Base-by-base conservation (phyloP, 768 basidiomycete species). In the Mycena vitilis region DNA sequence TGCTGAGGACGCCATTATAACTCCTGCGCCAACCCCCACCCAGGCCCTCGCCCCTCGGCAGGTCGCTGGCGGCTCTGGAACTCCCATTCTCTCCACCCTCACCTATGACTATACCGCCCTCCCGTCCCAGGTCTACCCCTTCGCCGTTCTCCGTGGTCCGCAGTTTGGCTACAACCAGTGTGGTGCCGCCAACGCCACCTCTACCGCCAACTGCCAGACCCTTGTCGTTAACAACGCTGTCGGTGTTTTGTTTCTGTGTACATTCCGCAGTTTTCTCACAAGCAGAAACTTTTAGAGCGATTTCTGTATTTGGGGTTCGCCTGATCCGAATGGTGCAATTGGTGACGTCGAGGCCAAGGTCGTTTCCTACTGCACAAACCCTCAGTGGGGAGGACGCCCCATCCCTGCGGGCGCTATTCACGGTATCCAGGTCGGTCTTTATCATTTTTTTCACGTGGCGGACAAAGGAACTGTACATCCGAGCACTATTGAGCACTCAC, bases 131-230 rank as follows among this genome's bases (percentile, higher is more conserved):
- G 65, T 66, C 56, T 66, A 66, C 65, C 65, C 65, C 49, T 66
- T 66, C 58, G 40, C 65, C 36, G 65, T 66, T 18, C 65, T 66
- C 65, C 65, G 65, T 30, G 65, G 65, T 23, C 65, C 65, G 51
- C 65, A 66, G 57, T 66, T 66, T 30, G 65, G 65, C 34, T 66
- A 66, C 57, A 66, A 66, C 65, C 57, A 66, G 51, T 66, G 65
- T 52, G 51, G 65, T 51, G 49, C 65, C 44, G 57, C 57, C 56
- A 66, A 66, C 65, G 65, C 65, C 57, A 66, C n/a, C 44, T 23
- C 65, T 8, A 53, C 49, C 12, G 65, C 65, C 57, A n/a, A 66
- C 65, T 66, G 65, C 51, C 65, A 66, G 65, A 66, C 65, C 9
- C 65, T 66, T 16, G 65, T 66, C 57, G 25, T 66, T 44, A 66